Base-by-base conservation (phyloP, 768 basidiomycete species). In the Boletus reticulatus region DNA sequence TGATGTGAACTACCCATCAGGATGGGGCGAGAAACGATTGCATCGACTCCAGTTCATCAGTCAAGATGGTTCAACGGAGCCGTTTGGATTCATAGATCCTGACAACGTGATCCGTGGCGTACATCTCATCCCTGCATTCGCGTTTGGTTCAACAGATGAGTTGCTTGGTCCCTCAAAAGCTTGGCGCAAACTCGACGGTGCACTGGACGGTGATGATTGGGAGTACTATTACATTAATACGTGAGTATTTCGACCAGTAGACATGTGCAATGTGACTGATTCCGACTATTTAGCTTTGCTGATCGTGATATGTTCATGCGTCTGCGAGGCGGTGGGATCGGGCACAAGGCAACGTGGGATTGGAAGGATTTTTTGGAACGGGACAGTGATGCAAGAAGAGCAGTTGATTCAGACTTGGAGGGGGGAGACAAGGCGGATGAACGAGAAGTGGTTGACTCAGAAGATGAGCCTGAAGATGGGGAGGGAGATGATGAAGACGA, bases 191-290 rank as follows among this genome's bases (percentile, higher is more conserved):
- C 4, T 1, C 0, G 34, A 58, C 11, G 50, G 46, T 20, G 31
- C 34, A 0, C 12, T 10, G 13, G n/a, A 47, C 10, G 19, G 19
- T 3, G 4, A 8, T 2, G 73, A 76, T 44, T 76, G 67, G 65
- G 42, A 50, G 4, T 63, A 58, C 36, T 71, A 61, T 45, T 73
- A 74, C 61, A 62, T 76, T 2, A 72, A 68, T 31, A 66, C 71
- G 75, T 76, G 36, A 52, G 73, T 65, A 10, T 10, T 70, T 53
- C 37, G 17, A 17, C 17, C 8, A 39, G n/a, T n/a, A 39, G 16
- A 39, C n/a, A 17, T 16, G 8, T 34, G 32, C 32, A 34, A 16
- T 17, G 13, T 68, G 12, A 22, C 22, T 24, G 6, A 22, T 4
- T 6, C 5, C 6, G 1, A 32, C 4, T 22, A 24, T 20, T 10